phyloP scores from a whole-genome alignment of 148 eudicot species.

The Bassia scoparia region DNA sequence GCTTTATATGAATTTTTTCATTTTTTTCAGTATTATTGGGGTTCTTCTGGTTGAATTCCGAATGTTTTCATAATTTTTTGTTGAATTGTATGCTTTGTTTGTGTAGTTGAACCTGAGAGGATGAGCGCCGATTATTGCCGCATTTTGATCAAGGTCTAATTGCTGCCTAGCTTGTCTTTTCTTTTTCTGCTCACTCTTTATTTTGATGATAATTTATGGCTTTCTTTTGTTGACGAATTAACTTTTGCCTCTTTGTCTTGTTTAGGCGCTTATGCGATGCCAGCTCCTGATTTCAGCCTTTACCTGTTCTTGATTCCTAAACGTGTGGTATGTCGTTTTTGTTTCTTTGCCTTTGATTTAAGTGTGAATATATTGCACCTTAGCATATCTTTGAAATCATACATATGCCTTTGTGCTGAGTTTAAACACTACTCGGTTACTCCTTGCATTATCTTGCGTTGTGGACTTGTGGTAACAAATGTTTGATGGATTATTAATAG shows the following conservation, averaged over 20 bases:
- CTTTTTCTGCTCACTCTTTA: too few relatives aligned
- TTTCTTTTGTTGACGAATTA: slow-evolving; percentile 4
- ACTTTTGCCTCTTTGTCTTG: slow-evolving; percentile 13
- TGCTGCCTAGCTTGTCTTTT: not conserved
- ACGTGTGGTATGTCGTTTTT: slow-evolving; percentile 62
- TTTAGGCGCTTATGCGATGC: slow-evolving; percentile 97
- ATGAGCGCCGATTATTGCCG: slow-evolving; percentile 86
- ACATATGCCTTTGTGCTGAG: not conserved
- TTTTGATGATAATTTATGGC: too few relatives aligned
- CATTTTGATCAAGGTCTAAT: slow-evolving; percentile 73
- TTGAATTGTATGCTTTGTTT: not conserved
- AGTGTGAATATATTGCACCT: not conserved
- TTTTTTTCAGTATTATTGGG: too few relatives aligned
- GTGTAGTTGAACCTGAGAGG: slow-evolving; percentile 77
- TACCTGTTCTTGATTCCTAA: slow-evolving; percentile 96
- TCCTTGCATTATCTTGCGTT: too few relatives aligned
- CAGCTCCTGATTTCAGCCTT: slow-evolving; percentile 94
- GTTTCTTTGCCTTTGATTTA: not conserved
- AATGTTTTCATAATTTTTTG: too few relatives aligned
- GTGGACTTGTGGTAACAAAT: too few relatives aligned
- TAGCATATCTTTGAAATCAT: not conserved
- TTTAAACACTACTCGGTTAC: too few relatives aligned
- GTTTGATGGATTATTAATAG: too few relatives aligned
- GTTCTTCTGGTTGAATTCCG: too few relatives aligned
- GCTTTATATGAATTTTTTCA: too few relatives aligned